A percentile compares a stretch with the other conserved stretches of the same genome.
Evolutionary conservation across 768 basidiomycete species (phyloP).

Genomic region (Naematelia encephala): DNA sequence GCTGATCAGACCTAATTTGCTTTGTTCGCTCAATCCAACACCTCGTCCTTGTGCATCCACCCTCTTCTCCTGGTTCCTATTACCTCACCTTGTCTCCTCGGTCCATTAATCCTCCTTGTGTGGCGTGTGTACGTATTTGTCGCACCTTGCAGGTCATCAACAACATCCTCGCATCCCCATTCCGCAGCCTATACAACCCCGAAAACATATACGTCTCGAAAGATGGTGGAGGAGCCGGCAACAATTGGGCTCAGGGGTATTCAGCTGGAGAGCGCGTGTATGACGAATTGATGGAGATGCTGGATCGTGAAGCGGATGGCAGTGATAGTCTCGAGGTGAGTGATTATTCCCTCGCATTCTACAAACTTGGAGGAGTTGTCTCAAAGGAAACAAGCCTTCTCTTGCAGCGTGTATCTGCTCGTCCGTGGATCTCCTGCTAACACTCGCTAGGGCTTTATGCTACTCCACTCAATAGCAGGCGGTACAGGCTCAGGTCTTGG

Average conservation of each 20-base stretch:
- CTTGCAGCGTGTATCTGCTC: neutral
- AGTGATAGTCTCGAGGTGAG: conserved; percentile 91
- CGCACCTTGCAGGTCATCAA: conserved; percentile 76
- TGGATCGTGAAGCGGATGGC: conserved; percentile 95
- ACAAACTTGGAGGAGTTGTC: too few relatives aligned
- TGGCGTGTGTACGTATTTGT: neutral
- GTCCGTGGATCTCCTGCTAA: neutral
- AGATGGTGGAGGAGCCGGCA: conserved; percentile 98
- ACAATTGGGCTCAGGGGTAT: conserved; percentile 98
- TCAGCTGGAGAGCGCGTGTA: conserved; percentile 83
- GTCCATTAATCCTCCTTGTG: neutral
- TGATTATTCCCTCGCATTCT: neutral
- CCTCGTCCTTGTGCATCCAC: too few relatives aligned
- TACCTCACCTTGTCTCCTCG: neutral
- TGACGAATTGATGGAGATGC: conserved; percentile 98
- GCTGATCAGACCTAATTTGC: neutral
- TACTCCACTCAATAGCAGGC: conserved; percentile 97
- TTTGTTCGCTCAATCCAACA: neutral
- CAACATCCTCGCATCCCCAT: conserved; percentile 82
- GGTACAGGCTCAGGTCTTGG: conserved; percentile 98
- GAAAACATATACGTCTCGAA: conserved; percentile 96
- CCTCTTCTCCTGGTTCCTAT: neutral
- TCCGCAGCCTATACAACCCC: conserved; percentile 87
- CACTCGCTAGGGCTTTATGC: conserved; percentile 81
- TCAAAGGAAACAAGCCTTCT: too few relatives aligned